Evolutionary conservation across 371 early-diverging fungal genomes (phyloP).

Genomic region (Mucor piriformis): DNA sequence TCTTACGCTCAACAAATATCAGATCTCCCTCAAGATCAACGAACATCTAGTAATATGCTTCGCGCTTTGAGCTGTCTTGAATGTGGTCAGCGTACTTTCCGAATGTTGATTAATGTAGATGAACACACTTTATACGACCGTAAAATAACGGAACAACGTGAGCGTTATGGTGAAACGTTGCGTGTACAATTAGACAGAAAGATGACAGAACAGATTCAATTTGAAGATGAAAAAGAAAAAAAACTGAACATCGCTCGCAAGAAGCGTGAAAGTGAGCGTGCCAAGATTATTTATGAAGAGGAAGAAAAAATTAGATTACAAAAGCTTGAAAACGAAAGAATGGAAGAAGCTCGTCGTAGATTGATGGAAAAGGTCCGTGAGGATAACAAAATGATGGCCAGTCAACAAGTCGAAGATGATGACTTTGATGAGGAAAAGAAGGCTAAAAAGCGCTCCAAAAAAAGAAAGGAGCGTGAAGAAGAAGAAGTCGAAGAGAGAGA

Average conservation of each 20-base stretch:
- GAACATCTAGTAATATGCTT: slow-evolving; percentile 59
- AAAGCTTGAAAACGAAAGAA: slow-evolving; percentile 18
- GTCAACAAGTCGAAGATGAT: slow-evolving; percentile 24
- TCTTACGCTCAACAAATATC: slow-evolving; percentile 80
- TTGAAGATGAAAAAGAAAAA: slow-evolving; percentile 54
- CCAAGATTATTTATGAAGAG: slow-evolving; percentile 25
- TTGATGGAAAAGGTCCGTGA: slow-evolving; percentile 34
- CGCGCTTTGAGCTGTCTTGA: slow-evolving; percentile 62
- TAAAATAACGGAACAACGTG: slow-evolving; percentile 67
- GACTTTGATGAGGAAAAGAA: slow-evolving; percentile 35
- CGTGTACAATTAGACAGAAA: slow-evolving; percentile 59
- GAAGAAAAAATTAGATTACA: slow-evolving; percentile 31
- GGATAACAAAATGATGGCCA: slow-evolving; percentile 34
- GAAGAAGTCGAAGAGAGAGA: slow-evolving; percentile 25
- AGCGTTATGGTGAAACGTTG: slow-evolving; percentile 67
- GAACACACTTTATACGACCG: slow-evolving; percentile 64
- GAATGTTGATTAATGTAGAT: slow-evolving; percentile 54
- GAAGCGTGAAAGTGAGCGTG: slow-evolving; percentile 46
- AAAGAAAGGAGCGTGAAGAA: slow-evolving; percentile 17
- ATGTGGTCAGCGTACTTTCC: slow-evolving; percentile 58
- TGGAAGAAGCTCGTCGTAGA: slow-evolving; percentile 33
- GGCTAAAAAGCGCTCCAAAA: slow-evolving; percentile 24
- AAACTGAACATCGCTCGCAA: slow-evolving; percentile 50
- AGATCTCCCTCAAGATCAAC: slow-evolving; percentile 66
- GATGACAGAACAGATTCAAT: slow-evolving; percentile 60